Conservation (phyloP, 2,329 filamentous ascomycete genomes). For the Aspergillus chevalieri region DNA sequence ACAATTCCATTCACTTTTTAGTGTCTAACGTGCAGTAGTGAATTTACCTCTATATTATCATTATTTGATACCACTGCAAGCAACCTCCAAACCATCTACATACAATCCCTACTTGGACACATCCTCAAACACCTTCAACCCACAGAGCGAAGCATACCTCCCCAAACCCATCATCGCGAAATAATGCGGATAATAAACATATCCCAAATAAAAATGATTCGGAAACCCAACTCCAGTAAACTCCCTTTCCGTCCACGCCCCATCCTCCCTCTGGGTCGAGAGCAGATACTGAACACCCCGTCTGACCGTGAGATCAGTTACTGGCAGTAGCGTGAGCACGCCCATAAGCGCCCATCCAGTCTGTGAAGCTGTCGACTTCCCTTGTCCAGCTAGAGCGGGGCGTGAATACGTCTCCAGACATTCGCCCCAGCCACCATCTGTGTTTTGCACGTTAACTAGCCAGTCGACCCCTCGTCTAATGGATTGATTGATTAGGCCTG, state of each 20-base stretch:
- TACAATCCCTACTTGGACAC: neutral
- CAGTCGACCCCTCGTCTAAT: slow-evolving; percentile 10
- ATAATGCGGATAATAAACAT: slow-evolving; percentile 1
- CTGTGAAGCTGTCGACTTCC: slow-evolving; percentile 24
- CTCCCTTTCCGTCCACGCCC: slow-evolving; percentile 10
- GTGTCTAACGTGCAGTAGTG: too few species aligned
- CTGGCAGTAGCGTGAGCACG: slow-evolving; percentile 12
- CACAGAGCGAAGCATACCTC: neutral
- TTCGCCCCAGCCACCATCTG: slow-evolving; percentile 31
- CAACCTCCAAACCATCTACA: neutral
- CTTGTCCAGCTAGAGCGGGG: slow-evolving; percentile 7
- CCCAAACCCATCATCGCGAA: neutral
- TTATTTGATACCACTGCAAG: too few species aligned
- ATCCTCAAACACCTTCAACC: slow-evolving; percentile 5
- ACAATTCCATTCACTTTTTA: too few species aligned
- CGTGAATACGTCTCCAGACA: slow-evolving; percentile 15
- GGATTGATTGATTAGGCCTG: neutral
- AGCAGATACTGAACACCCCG: slow-evolving; percentile 14
- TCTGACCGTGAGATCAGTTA: slow-evolving; percentile 7
- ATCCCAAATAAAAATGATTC: slow-evolving; percentile 1
- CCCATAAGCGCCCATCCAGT: slow-evolving; percentile 30
- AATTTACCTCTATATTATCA: too few species aligned
- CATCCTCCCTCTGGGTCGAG: neutral
- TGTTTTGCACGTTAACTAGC: slow-evolving; percentile 21
- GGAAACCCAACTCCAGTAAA: slow-evolving; percentile 21